Evolutionary conservation across 805 yeast species (phyloP).

Genomic region (Candida vaughaniae): DNA sequence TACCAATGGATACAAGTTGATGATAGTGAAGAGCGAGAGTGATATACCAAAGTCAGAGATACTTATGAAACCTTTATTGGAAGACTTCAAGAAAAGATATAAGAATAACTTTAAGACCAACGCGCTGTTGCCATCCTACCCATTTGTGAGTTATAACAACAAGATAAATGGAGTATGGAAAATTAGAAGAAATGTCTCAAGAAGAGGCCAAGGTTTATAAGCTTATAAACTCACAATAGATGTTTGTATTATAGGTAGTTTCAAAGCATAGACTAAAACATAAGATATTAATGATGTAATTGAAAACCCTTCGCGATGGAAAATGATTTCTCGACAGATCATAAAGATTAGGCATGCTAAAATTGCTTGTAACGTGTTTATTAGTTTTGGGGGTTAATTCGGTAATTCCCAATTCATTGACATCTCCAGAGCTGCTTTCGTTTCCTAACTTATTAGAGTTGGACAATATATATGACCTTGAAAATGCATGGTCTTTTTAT

Average conservation of each 20-base stretch:
- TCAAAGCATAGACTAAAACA: no score
- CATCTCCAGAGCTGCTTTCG: conserved; percentile 15
- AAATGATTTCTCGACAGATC: no score
- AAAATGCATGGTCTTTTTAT: conserved; percentile 27
- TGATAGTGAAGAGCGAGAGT: conserved; percentile 61
- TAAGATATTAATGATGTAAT: no score
- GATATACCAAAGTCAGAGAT: conserved; percentile 64
- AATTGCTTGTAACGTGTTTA: no score
- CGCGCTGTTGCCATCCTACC: conserved; percentile 20
- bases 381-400: no score
- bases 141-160: conserved; percentile 46
- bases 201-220: conserved; percentile 31
- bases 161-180: conserved; percentile 58
- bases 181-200: conserved; percentile 53
- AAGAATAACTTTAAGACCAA: conserved; percentile 15
- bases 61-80: conserved; percentile 26
- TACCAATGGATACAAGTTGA: conserved; percentile 26
- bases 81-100: conserved; percentile 18
- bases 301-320: no score
- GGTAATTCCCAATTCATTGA: no score
- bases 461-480: conserved; percentile 21
- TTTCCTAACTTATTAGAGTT: conserved; percentile 35
- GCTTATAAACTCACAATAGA: no score
- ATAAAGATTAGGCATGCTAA: no score
- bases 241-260: no score